These are phyloP conservation scores for Starmerella roubikii DNA, from an alignment of 805 yeast species.

Conservation along the genomic window DNA sequence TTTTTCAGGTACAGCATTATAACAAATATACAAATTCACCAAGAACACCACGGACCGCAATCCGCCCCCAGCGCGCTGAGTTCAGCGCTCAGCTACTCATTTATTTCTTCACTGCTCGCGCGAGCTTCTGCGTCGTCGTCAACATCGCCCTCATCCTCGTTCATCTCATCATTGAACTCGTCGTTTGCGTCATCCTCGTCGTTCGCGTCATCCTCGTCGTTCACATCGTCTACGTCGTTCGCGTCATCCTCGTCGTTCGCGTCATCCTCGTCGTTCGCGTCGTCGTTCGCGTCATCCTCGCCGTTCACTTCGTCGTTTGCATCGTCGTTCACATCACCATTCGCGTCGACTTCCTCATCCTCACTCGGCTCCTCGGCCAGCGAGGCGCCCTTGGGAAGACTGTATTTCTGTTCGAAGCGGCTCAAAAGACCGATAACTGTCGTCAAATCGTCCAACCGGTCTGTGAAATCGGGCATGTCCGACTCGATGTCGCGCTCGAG, in stretches of 20 bases:
- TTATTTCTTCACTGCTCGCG: no score
- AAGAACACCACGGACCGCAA: no score
- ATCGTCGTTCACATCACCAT: background rate
- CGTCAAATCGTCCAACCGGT: background rate
- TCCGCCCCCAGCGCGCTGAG: no score
- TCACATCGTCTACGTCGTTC: background rate
- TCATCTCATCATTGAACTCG: no score
- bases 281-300: background rate
- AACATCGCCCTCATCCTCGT: no score
- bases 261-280: no score
- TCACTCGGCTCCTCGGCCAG: slow-evolving; percentile 2
- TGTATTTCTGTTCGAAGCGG: background rate
- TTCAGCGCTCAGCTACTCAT: no score
- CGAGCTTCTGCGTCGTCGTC: no score
- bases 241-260: background rate
- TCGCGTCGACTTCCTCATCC: background rate
- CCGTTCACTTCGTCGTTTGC: background rate
- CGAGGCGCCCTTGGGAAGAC: background rate
- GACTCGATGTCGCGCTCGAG: slow-evolving; percentile 3
- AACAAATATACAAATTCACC: no score
- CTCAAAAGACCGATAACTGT: background rate
- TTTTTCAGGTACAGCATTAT: no score
- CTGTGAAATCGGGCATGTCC: background rate
- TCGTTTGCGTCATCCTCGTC: no score
- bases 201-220: no score